Evolutionary conservation across 2,329 filamentous ascomycete species (phyloP), one percentile per base, ranked within the genome.

Genomic region (Pseudogymnoascus sp.): DNA sequence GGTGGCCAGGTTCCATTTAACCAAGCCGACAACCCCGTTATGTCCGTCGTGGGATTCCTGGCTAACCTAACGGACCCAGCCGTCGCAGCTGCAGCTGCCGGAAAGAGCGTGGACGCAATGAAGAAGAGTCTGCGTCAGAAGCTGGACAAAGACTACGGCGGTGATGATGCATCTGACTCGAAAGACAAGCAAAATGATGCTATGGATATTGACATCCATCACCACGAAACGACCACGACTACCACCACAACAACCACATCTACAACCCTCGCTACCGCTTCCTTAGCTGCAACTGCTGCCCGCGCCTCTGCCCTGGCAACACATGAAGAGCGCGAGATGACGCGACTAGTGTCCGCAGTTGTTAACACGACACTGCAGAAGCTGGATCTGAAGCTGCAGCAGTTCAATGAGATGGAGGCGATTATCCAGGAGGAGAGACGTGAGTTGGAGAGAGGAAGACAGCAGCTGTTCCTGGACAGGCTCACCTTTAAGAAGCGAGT

Each of bases 241-340:
- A 65, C 78, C 4, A 80, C 79, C 1, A 80, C 78, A 0, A 81
- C 79, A 0, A 81, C 77, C 0, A 78, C 78, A 0, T 74, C 77
- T 1, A 79, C 69, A 37, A 76, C 79, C 3, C 74, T 91, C 59
- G 85, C 91, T 5, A 92, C 87, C 31, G 87, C 96, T 62, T 91
- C 92, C 1, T 82, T 99, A 58, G 92, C 90, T 15, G 84, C 92
- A 7, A 88, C 93, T 64, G 92, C 92, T 10, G 92, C 90, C 1
- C 89, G 94, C 64, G 85, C 92, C 1, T 88, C 89, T 6, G 94
- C 88, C 3, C 85, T 99, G 35, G 92, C 93, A 29, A 97, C 93
- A 2, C 92, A 97, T 68, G 93, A 97, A 74, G 94, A 99, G 75
- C 89, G 95, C 62, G 92, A 97, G 75, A 94, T 97, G 84, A 96